These are phyloP conservation scores for Pichia sporocuriosa DNA, from an alignment of 805 yeast species.

Conservation along the genomic window DNA sequence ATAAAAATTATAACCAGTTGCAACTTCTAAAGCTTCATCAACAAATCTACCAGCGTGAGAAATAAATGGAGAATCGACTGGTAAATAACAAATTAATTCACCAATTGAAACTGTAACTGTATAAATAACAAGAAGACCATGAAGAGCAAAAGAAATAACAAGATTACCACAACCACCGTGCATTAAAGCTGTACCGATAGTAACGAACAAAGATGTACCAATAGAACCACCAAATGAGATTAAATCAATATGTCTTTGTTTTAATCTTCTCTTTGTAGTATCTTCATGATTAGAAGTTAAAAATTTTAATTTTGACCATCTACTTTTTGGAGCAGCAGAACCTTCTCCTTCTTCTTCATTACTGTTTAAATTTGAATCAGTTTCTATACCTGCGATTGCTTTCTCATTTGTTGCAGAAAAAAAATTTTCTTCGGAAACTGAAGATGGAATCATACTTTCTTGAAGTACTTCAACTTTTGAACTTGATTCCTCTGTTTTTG, in stretches of 20 bases:
- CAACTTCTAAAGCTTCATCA: conserved; percentile 67
- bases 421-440: too few species aligned
- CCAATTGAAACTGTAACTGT: conserved; percentile 66
- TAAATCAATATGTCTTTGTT: conserved; percentile 68
- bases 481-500: too few species aligned
- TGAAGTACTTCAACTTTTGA: too few species aligned
- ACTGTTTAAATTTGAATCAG: too few species aligned
- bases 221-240: conserved; percentile 79
- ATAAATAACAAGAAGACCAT: conserved; percentile 61
- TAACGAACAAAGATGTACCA: conserved; percentile 73
- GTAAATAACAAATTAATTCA: conserved; percentile 72
- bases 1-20: conserved; percentile 78
- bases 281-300: not conserved
- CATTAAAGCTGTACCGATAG: conserved; percentile 57
- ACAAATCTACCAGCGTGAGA: conserved; percentile 68
- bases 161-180: conserved; percentile 67
- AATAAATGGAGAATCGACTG: conserved; percentile 72
- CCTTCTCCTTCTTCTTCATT: too few species aligned
- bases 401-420: too few species aligned
- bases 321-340: too few species aligned
- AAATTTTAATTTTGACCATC: conserved; percentile 2
- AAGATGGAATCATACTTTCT: too few species aligned
- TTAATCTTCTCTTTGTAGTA: conserved; percentile 38
- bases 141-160: conserved; percentile 55
- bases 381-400: too few species aligned